These are phyloP conservation scores for Penicillium sp. DNA, from an alignment of 2,329 filamentous ascomycete species.

Conservation along the genomic window DNA sequence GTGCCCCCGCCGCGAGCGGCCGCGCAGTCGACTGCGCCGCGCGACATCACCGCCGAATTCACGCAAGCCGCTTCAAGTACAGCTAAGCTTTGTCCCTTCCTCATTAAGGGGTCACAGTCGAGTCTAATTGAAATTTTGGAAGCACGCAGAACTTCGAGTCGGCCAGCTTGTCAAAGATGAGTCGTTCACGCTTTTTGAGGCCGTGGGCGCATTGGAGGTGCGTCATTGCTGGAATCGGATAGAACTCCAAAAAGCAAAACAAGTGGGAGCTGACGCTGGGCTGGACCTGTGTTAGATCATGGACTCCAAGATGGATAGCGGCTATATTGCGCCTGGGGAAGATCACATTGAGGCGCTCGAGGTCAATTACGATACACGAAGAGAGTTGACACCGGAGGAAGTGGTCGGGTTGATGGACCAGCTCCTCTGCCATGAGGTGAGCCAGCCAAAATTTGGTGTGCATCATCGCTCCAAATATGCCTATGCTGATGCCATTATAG, in stretches of 20 bases:
- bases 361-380: conserved; percentile 69
- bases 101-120: neutral
- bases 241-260: conserved; percentile 2
- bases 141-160: conserved; percentile 59
- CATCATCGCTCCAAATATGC: neutral
- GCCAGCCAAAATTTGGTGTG: neutral
- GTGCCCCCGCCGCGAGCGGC: conserved; percentile 27
- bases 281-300: conserved; percentile 63
- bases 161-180: conserved; percentile 92
- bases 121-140: conserved; percentile 3
- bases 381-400: conserved; percentile 65
- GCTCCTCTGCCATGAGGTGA: conserved; percentile 77
- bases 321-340: conserved; percentile 70
- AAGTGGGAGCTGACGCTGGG: conserved; percentile 13
- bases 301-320: conserved; percentile 98
- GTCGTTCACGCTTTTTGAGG: conserved; percentile 87
- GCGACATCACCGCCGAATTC: conserved; percentile 54
- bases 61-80: conserved; percentile 48
- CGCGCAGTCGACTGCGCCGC: conserved; percentile 35
- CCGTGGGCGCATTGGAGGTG: conserved; percentile 68
- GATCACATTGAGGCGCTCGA: conserved; percentile 55
- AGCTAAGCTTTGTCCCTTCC: conserved; percentile 3
- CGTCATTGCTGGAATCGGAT: conserved; percentile 15
- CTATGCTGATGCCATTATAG: conserved; percentile 38
- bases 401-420: conserved; percentile 92